Evolutionary conservation across 345 rosid species (phyloP).

Genomic region (Mercurialis annua): DNA sequence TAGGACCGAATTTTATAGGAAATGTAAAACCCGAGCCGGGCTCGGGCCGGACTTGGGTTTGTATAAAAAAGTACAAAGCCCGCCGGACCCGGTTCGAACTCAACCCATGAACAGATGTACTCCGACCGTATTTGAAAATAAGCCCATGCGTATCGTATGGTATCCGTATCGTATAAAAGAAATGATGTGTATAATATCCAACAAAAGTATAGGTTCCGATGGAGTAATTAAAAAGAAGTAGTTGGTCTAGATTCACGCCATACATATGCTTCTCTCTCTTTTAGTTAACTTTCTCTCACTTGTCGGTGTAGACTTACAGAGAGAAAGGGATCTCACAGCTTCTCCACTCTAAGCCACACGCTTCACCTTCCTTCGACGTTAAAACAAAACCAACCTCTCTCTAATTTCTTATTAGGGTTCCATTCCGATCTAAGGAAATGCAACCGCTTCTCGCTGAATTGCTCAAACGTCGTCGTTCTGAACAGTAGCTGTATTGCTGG

Average conservation of each 20-base stretch:
- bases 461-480: constrained; percentile 9
- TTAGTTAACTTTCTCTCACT: constrained; percentile 11
- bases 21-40: no score
- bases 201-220: no score
- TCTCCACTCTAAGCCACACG: constrained; percentile 19
- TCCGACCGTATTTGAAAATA: no score
- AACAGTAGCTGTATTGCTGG: not conserved
- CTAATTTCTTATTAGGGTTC: not conserved
- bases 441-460: constrained; percentile 15
- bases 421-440: constrained; percentile 8
- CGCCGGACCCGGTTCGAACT: no score
- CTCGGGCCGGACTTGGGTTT: no score
- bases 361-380: not conserved
- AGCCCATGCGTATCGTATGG: no score
- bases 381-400: not conserved
- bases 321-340: constrained; percentile 50
- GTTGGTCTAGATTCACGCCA: constrained; percentile 40
- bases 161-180: no score
- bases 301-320: constrained; percentile 70
- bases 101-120: no score
- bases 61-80: no score
- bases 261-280: constrained; percentile 12
- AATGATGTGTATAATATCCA: no score
- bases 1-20: no score
- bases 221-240: no score